Conservation (phyloP, 139 green algal genomes). For the Picocystis salinarum region DNA sequence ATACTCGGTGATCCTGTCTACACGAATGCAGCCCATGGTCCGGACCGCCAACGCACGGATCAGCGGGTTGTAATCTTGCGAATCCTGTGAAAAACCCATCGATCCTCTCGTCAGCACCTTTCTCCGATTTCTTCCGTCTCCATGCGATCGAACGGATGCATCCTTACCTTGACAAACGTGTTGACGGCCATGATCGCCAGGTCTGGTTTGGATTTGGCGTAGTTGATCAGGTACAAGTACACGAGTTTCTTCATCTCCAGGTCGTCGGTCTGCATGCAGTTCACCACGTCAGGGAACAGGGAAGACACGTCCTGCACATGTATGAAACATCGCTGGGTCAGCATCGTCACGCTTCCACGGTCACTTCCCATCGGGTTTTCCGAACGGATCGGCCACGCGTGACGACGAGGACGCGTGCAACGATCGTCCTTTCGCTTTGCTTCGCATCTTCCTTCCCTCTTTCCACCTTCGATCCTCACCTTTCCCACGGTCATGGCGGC, state of each 20-base stretch:
- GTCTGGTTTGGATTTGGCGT: slow-evolving; percentile 95
- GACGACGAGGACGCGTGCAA: too few species aligned
- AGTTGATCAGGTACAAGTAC: slow-evolving; percentile 99
- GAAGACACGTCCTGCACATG: slow-evolving; percentile 81
- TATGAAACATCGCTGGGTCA: too few species aligned
- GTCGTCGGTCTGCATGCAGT: slow-evolving; percentile 93
- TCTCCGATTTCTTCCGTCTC: too few species aligned
- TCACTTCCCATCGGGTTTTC: too few species aligned
- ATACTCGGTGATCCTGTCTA: slow-evolving; percentile 98
- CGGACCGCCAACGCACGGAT: slow-evolving; percentile 89
- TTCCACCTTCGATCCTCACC: too few species aligned
- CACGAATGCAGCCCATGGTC: slow-evolving; percentile 98
- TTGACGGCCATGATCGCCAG: slow-evolving; percentile 98
- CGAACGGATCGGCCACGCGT: too few species aligned
- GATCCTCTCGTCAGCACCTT: too few species aligned
- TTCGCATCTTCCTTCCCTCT: too few species aligned
- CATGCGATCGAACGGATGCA: too few species aligned
- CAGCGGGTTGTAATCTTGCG: slow-evolving; percentile 90
- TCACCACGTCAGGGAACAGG: slow-evolving; percentile 90
- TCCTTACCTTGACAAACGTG: slow-evolving; percentile 92
- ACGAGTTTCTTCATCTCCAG: slow-evolving; percentile 94
- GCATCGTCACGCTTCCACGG: too few species aligned
- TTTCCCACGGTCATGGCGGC: slow-evolving; percentile 97
- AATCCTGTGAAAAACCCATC: too few species aligned
- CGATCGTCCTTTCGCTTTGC: too few species aligned